Evolutionary conservation across 2,329 filamentous ascomycete genomes (phyloP).

Genomic region (Monascus ruber): DNA sequence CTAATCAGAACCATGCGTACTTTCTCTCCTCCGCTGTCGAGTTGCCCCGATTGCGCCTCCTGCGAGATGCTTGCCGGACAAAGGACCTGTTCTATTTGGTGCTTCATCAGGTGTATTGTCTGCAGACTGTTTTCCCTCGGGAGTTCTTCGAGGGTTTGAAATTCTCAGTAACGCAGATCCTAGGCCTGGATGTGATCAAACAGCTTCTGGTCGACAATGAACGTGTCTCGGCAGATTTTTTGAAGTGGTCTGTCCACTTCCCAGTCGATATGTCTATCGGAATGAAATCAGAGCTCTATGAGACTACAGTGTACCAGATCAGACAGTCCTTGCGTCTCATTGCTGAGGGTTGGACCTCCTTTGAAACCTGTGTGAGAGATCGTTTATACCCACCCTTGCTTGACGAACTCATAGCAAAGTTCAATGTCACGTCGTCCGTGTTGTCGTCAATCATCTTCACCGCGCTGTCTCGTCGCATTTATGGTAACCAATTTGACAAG

Average conservation of each 20-base stretch:
- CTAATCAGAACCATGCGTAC: neutral
- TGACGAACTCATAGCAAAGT: constrained; percentile 40
- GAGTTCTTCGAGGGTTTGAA: constrained; percentile 28
- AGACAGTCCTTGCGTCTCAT: constrained; percentile 36
- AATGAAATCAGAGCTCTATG: constrained; percentile 20
- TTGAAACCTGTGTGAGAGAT: constrained; percentile 20
- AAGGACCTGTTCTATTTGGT: constrained; percentile 54
- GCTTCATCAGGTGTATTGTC: constrained; percentile 55
- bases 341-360: constrained; percentile 27
- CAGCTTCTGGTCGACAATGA: constrained; percentile 38
- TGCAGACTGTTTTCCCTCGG: constrained; percentile 36
- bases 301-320: constrained; percentile 25
- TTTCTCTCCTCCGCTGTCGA: constrained; percentile 27
- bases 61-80: constrained; percentile 44
- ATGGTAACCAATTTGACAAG: constrained; percentile 6
- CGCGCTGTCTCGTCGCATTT: constrained; percentile 19
- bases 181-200: constrained; percentile 26
- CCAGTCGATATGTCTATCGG: constrained; percentile 26
- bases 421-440: constrained; percentile 40
- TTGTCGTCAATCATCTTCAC: constrained; percentile 45
- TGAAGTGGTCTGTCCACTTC: constrained; percentile 39
- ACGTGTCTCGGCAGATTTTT: constrained; percentile 26
- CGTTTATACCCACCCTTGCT: constrained; percentile 45
- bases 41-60: constrained; percentile 40
- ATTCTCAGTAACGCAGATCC: constrained; percentile 16